A percentile compares a stretch with the other conserved stretches of the same genome.
phyloP scores from a whole-genome alignment of 1,284 basidiomycete genomes.

The Trichosporon ovoides region DNA sequence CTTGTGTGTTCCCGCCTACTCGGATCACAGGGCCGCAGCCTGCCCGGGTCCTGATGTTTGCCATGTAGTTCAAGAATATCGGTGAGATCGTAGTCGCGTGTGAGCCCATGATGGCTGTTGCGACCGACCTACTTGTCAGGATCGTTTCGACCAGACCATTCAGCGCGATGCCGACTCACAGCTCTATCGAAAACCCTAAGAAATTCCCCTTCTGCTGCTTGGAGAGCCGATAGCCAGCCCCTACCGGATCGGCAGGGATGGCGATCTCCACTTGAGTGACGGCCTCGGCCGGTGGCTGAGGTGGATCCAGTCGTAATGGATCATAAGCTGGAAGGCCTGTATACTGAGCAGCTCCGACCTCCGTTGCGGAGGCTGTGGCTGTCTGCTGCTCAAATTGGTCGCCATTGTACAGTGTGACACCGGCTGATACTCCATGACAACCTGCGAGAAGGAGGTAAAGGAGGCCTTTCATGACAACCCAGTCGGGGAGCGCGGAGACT shows the following conservation, averaged over 20 bases:
- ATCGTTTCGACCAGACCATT: too few relatives aligned
- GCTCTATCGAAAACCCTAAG: conserved; percentile 65
- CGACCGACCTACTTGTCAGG: conserved; percentile 49
- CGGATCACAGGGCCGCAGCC: conserved; percentile 61
- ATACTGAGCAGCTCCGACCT: conserved; percentile 11
- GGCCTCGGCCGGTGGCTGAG: conserved; percentile 31
- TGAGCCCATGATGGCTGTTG: conserved; percentile 59
- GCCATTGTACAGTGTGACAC: conserved; percentile 6
- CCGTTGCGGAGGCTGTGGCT: background rate
- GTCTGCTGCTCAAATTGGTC: background rate
- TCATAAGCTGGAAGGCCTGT: conserved; percentile 43
- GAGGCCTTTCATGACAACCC: background rate
- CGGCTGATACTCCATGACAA: background rate
- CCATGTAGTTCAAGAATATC: conserved; percentile 69
- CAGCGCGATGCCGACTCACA: conserved; percentile 46
- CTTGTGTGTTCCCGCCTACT: conserved; percentile 72
- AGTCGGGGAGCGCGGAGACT: too few relatives aligned
- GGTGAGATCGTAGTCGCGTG: conserved; percentile 43
- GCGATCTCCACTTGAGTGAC: conserved; percentile 25
- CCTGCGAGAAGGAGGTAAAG: background rate
- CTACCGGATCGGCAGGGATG: conserved; percentile 23
- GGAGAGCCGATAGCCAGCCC: conserved; percentile 27
- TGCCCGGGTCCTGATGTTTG: conserved; percentile 55
- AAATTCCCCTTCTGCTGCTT: conserved; percentile 60
- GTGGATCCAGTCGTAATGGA: conserved; percentile 31